Evolutionary conservation across 257 asterid genomes (phyloP), one percentile per base, ranked within the genome.

Genomic region (Nicotiana otophora): DNA sequence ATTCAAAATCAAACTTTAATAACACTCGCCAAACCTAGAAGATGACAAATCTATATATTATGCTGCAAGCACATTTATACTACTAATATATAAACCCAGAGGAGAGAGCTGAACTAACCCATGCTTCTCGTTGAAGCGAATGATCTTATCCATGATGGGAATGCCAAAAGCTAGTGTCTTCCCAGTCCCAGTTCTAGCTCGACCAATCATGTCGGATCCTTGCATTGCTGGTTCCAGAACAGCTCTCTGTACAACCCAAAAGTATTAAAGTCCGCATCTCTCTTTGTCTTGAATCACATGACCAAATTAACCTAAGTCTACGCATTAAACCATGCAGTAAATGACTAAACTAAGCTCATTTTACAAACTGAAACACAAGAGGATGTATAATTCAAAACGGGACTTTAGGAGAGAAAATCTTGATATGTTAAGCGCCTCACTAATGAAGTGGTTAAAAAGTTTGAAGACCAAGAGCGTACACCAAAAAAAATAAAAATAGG

Each of bases 101-200:
- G 66, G 69, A 33, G 23, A 78, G 34, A 81, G 51, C 15, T 53
- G 53, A 78, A 81, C 91, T 51, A 67, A 96, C 98, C 99, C 99
- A 34, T 96, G 96, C 89, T 92, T 90, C 82, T 86, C 91, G 28
- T 93, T 94, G 89, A 81, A 96, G 70, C 89, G 84, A 31, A 92
- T 92, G 83, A 96, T 93, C 86, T 94, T 93, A 84, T 96, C 98
- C 89, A 96, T 87, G 80, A 96, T 89, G 46, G 99, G 98, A 58
- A 96, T 94, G 79, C 98, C 99, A 74, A 96, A 96, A 81, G 99
- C 99, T 68, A 96, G 90, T 15, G 98, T 96, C 91, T 96, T 96
- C 86, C 99, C 99, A 0, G 99, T 96, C 82, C 98, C 99, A 0
- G 98, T 94, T 86, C 97, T 89, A 77, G 98, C 99, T 55, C 99